Evolutionary conservation across 768 basidiomycete genomes (phyloP), one percentile per base, ranked within the genome.

Genomic region (Lactarius quietus): DNA sequence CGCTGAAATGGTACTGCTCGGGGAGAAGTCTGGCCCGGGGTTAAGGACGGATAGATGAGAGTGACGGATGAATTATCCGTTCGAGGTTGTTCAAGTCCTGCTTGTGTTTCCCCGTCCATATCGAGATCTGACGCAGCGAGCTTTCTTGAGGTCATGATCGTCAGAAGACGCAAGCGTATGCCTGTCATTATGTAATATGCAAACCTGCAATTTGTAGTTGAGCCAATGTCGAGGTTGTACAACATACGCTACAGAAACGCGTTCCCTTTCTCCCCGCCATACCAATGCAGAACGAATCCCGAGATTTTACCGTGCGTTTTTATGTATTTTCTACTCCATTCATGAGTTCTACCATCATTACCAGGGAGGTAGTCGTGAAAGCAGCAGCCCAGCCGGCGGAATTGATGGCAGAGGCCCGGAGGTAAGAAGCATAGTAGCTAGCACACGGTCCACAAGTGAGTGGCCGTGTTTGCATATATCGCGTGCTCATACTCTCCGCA

Each of bases 1-100:
- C 87, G 84, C 71, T 92, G 91, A 67, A 92, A 89, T 1, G 84
- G 80, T 1, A 74, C 72, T 0, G 73, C 2, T 26, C 54, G 71
- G 29, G 69, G 29, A 36, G 60, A 45, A 10, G 68, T 15, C 23
- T 70, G 62, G 1, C 68, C n/a, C n/a, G n/a, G n/a, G n/a, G n/a
- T 56, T 8, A 61, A 61, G 28, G 69, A 64, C 1, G 71, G 70
- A 45, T 74, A 74, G 35, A 57, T n/a, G 53, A 74, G 67, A 17
- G 54, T 67, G 26, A 43, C n/a, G 31, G 45, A 36, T 26, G 53
- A 5, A 12, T 38, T 17, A 36, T 45, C 61, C 20, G 57, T 20
- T 36, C 57, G 45, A 6, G 39, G 57, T 0, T 35, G 36, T 43
- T 62, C 62, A 20, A 43, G 48, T 54, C n/a, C 31, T n/a, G 33